phyloP scores from a whole-genome alignment of 345 rosid species.

The Euphorbia peplus region DNA sequence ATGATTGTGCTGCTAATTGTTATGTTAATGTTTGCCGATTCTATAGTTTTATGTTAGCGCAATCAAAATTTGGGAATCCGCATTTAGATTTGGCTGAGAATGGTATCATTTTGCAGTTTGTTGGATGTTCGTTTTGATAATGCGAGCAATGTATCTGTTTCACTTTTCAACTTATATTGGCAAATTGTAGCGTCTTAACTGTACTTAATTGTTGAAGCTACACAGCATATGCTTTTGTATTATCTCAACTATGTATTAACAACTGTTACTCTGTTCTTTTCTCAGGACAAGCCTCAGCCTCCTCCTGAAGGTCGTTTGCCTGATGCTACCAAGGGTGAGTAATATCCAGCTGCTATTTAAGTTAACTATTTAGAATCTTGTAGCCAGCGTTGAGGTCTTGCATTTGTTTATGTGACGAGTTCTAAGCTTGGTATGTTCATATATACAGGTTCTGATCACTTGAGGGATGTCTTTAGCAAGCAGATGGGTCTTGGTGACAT shows the following conservation, averaged over 20 bases:
- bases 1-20: neutral
- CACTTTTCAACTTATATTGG: neutral
- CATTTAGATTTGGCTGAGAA: neutral
- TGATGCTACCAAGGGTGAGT: conserved; percentile 76
- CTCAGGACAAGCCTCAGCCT: conserved; percentile 85
- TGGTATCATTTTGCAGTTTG: neutral
- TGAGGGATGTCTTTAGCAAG: conserved; percentile 70
- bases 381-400: neutral
- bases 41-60: no score
- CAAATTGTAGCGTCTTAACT: neutral
- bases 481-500: conserved; percentile 89
- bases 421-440: neutral
- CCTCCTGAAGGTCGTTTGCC: conserved; percentile 99
- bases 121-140: neutral
- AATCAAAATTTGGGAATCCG: neutral
- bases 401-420: neutral
- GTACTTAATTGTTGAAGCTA: neutral
- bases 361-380: neutral
- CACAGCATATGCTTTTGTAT: neutral
- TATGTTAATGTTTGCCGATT: neutral
- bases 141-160: neutral
- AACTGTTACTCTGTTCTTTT: neutral
- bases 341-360: conserved; percentile 5
- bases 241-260: neutral
- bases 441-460: conserved; percentile 62